These are phyloP conservation scores for Trichosporon asahii DNA, from an alignment of 1,284 basidiomycete species.

Conservation along the genomic window DNA sequence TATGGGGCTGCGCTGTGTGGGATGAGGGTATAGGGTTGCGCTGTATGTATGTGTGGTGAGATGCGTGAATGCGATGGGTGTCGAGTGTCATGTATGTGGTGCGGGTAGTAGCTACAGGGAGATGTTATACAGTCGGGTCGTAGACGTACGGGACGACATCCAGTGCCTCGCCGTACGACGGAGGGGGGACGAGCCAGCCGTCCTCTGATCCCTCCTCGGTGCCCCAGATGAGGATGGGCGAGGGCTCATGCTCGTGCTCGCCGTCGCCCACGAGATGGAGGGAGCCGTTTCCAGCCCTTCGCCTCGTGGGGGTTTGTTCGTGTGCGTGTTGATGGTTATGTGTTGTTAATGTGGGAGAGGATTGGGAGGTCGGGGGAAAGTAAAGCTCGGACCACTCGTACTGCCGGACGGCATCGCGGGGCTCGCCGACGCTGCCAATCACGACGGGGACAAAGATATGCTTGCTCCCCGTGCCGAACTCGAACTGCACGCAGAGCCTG, in stretches of 20 bases:
- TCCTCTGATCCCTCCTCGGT: constrained; percentile 35
- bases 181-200: constrained; percentile 45
- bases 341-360: neutral
- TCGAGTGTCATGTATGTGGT: neutral
- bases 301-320: neutral
- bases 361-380: neutral
- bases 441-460: constrained; percentile 52
- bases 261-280: neutral
- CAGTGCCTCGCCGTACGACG: constrained; percentile 37
- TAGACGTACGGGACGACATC: constrained; percentile 35
- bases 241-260: neutral
- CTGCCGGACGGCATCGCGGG: constrained; percentile 39
- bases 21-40: neutral
- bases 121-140: neutral
- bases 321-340: no score
- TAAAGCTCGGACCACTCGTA: constrained; percentile 40
- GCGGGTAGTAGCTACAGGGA: neutral
- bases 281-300: neutral
- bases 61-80: neutral
- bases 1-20: neutral
- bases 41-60: neutral
- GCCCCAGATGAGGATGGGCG: constrained; percentile 34
- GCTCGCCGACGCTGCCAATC: constrained; percentile 54
- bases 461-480: constrained; percentile 28
- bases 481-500: neutral